phyloP scores from a whole-genome alignment of 768 basidiomycete species.

The Calocybe indica region DNA sequence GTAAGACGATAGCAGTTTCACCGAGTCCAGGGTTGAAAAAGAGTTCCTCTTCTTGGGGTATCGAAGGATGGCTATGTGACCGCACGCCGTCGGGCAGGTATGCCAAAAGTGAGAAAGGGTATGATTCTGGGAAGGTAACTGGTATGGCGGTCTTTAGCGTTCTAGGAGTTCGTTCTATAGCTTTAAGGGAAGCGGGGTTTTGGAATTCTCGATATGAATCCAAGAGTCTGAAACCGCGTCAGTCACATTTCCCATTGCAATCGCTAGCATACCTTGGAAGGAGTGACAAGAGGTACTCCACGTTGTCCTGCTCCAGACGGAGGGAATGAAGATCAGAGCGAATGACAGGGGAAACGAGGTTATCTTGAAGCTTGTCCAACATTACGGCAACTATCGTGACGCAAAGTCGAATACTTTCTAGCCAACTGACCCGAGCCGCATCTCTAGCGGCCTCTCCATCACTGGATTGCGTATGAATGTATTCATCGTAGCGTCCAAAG shows the following conservation, averaged over 20 bases:
- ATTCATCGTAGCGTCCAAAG: conserved; percentile 90
- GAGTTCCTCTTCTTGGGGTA: conserved; percentile 38
- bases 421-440: conserved; percentile 75
- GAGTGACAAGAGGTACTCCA: conserved; percentile 78
- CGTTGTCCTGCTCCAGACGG: conserved; percentile 84
- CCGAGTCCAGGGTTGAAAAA: conserved; percentile 74
- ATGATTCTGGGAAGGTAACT: conserved; percentile 88
- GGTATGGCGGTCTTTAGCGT: conserved; percentile 57
- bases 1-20: conserved; percentile 80
- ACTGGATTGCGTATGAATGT: conserved; percentile 49
- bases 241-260: background rate
- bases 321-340: conserved; percentile 54
- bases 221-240: conserved; percentile 48
- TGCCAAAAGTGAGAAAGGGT: conserved; percentile 82
- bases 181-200: conserved; percentile 54
- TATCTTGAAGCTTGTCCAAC: conserved; percentile 84
- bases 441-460: conserved; percentile 69
- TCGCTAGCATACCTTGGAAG: conserved; percentile 64
- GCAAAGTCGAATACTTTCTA: conserved; percentile 87
- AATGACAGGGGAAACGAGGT: conserved; percentile 62
- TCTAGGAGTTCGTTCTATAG: conserved; percentile 61
- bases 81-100: conserved; percentile 52
- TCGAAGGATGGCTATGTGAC: conserved; percentile 32
- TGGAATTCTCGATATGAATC: conserved; percentile 87
- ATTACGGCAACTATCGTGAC: conserved; percentile 86